phyloP scores from a whole-genome alignment of 148 eudicot genomes.

The Vaccinium vitisidaea region DNA sequence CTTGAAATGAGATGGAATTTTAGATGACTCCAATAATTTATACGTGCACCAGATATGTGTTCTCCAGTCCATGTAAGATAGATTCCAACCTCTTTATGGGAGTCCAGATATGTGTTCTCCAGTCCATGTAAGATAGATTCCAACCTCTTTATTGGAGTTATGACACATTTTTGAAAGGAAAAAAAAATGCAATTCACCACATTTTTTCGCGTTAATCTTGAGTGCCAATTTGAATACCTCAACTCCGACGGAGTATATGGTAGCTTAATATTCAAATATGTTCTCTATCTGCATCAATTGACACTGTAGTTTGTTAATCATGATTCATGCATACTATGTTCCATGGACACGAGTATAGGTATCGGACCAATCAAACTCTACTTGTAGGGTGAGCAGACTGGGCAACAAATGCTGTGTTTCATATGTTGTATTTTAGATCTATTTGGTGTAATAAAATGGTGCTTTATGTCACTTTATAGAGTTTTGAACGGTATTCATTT shows the following conservation, averaged over 20 bases:
- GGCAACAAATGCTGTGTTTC: neutral
- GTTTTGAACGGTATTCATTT: neutral
- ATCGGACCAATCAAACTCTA: neutral
- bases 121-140: too few relatives aligned
- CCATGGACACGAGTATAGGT: neutral
- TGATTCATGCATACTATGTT: neutral
- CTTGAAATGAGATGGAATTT: neutral
- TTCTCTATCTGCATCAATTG: neutral
- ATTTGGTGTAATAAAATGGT: neutral
- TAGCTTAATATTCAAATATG: neutral
- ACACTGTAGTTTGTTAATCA: neutral
- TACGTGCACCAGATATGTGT: neutral
- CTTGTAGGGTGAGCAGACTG: neutral
- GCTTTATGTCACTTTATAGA: neutral
- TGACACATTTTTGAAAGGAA: neutral
- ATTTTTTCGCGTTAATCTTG: neutral
- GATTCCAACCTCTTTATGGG: neutral
- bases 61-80: too few relatives aligned
- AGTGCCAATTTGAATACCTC: neutral
- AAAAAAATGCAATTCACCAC: neutral
- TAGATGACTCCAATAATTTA: too few relatives aligned
- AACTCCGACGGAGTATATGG: neutral
- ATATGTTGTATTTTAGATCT: neutral
- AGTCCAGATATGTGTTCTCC: neutral
- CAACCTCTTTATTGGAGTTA: neutral